Conservation (phyloP, 2,329 filamentous ascomycete genomes). For the Pestalotiopsis fici region DNA sequence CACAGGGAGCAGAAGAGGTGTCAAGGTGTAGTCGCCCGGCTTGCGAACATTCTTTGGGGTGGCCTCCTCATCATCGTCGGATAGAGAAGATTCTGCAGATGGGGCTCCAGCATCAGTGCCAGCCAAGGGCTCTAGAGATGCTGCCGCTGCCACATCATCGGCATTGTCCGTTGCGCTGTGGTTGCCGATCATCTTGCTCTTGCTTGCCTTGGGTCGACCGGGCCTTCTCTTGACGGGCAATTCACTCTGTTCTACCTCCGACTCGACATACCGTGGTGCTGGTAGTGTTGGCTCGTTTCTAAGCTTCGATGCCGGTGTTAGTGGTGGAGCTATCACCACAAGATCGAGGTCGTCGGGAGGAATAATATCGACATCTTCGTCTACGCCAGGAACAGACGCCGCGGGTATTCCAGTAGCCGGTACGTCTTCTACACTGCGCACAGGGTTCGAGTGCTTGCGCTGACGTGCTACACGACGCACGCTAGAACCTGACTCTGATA, state of each 20-base stretch:
- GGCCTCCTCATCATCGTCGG: neutral
- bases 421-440: neutral
- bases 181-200: neutral
- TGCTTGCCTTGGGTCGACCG: conserved; percentile 8
- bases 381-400: neutral
- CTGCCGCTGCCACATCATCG: neutral
- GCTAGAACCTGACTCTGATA: conserved; percentile 18
- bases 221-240: conserved; percentile 9
- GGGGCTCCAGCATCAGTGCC: too few relatives aligned
- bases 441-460: neutral
- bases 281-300: neutral
- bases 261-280: neutral
- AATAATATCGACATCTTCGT: neutral
- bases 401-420: conserved; percentile 10
- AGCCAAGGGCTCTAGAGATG: neutral
- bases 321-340: conserved; percentile 13
- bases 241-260: neutral
- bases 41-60: conserved; percentile 40
- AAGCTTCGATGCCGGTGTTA: conserved; percentile 11
- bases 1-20: conserved; percentile 72
- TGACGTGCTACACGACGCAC: neutral
- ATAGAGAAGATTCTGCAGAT: neutral
- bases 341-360: neutral
- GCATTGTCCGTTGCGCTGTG: neutral
- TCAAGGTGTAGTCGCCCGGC: conserved; percentile 83